Evolutionary conservation across 176 grass and related monocot genomes (phyloP).

Genomic region (Cenchrus americanus): DNA sequence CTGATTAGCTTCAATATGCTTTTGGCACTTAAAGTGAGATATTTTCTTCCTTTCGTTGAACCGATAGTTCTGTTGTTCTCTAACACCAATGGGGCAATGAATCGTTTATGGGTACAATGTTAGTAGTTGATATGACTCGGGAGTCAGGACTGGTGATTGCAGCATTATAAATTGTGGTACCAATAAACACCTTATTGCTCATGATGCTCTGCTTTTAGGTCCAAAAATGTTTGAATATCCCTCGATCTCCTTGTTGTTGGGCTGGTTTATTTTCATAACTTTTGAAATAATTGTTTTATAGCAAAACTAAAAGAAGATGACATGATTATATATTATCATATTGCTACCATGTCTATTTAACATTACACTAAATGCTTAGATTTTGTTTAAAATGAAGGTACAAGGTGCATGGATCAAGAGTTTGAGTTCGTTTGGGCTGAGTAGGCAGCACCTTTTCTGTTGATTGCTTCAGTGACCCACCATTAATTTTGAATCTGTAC

Average conservation of each 20-base stretch:
- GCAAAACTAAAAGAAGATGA: neutral
- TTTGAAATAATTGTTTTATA: slow-evolving; percentile 9
- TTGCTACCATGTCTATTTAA: neutral
- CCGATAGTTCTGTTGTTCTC: slow-evolving; percentile 7
- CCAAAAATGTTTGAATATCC: slow-evolving; percentile 10
- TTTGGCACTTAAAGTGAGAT: slow-evolving; percentile 5
- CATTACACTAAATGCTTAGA: no score
- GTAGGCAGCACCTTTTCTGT: neutral
- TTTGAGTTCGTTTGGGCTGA: slow-evolving; percentile 7
- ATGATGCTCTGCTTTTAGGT: slow-evolving; percentile 10
- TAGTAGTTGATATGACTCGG: neutral
- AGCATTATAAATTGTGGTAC: neutral
- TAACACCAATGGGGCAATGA: slow-evolving; percentile 3
- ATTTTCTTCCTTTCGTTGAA: slow-evolving; percentile 32
- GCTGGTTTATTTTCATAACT: neutral
- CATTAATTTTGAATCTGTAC: slow-evolving; percentile 7
- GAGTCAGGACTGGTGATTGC: slow-evolving; percentile 1
- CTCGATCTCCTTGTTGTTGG: neutral
- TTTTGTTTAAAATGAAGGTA: no score
- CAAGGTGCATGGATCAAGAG: neutral
- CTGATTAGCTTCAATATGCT: slow-evolving; percentile 25
- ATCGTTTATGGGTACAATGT: slow-evolving; percentile 15
- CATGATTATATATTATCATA: slow-evolving; percentile 9
- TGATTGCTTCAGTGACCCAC: slow-evolving; percentile 8
- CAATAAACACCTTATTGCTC: neutral